Evolutionary conservation across 805 yeast genomes (phyloP).

Genomic region (Saturnispora zaruensis): DNA sequence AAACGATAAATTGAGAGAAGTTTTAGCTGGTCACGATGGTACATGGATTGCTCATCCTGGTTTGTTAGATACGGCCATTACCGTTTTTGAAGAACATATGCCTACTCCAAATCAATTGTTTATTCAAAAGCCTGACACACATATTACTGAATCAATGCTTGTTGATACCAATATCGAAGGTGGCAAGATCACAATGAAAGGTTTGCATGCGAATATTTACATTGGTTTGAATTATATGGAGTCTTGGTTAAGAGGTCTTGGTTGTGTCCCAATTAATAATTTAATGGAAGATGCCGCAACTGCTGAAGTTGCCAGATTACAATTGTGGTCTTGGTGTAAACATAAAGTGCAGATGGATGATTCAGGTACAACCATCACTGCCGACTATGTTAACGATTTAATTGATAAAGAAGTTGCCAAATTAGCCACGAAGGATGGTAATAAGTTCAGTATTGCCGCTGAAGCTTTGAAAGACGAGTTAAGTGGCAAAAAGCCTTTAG

Average conservation of each 20-base stretch:
- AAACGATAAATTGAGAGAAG: slow-evolving; percentile 70
- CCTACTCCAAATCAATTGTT: slow-evolving; percentile 73
- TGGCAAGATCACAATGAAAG: slow-evolving; percentile 58
- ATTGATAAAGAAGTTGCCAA: slow-evolving; percentile 55
- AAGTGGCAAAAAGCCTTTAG: slow-evolving; percentile 54
- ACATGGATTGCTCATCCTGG: slow-evolving; percentile 91
- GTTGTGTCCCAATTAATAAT: slow-evolving; percentile 79
- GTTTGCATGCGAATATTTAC: slow-evolving; percentile 62
- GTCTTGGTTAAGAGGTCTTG: slow-evolving; percentile 77
- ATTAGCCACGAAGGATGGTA: slow-evolving; percentile 46
- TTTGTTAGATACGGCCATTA: slow-evolving; percentile 61
- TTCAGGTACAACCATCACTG: slow-evolving; percentile 48
- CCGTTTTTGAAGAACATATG: slow-evolving; percentile 67
- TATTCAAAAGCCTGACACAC: slow-evolving; percentile 33
- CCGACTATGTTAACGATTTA: slow-evolving; percentile 47
- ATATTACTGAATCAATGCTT: slow-evolving; percentile 47
- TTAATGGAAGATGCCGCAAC: slow-evolving; percentile 90
- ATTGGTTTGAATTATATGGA: slow-evolving; percentile 77
- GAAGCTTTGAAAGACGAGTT: slow-evolving; percentile 66
- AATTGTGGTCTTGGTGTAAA: slow-evolving; percentile 76
- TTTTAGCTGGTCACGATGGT: slow-evolving; percentile 74
- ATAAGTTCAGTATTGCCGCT: slow-evolving; percentile 63
- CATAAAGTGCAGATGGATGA: slow-evolving; percentile 56
- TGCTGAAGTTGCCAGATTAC: slow-evolving; percentile 79
- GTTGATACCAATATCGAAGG: slow-evolving; percentile 55